phyloP scores from a whole-genome alignment of 768 basidiomycete genomes.

The Termitomyces sp. region DNA sequence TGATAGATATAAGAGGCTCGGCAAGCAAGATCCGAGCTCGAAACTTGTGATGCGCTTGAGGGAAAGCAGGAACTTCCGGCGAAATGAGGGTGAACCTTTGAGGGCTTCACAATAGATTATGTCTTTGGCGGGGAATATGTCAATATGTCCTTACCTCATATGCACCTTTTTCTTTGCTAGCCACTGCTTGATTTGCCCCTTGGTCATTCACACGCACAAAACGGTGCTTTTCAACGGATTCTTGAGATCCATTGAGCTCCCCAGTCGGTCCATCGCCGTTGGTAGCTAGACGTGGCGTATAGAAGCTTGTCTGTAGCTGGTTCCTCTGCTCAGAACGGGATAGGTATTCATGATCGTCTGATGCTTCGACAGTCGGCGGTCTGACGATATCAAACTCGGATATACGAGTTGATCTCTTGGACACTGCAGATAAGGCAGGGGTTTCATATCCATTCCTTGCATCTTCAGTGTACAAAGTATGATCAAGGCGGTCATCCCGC shows the following conservation, averaged over 20 bases:
- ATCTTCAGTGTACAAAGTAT: not conserved
- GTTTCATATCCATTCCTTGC: conserved; percentile 4
- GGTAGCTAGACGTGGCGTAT: not conserved
- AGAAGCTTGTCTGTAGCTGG: not conserved
- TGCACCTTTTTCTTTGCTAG: not conserved
- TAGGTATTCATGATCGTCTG: not conserved
- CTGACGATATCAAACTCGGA: conserved; percentile 34
- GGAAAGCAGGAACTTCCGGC: not conserved
- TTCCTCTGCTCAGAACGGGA: too few relatives aligned
- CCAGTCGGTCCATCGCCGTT: not conserved
- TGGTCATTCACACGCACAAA: too few relatives aligned
- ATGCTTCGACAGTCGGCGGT: conserved; percentile 18
- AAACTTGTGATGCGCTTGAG: not conserved
- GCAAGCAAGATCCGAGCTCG: not conserved
- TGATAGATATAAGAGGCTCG: conserved; percentile 2
- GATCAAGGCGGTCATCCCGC: not conserved
- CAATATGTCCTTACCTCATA: not conserved
- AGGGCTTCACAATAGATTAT: not conserved
- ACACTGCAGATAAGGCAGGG: conserved; percentile 21
- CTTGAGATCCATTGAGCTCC: not conserved
- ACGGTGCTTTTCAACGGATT: not conserved
- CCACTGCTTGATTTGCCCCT: not conserved
- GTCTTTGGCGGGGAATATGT: not conserved
- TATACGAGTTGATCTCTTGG: conserved; percentile 28
- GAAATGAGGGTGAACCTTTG: not conserved